These are phyloP conservation scores for Periglandula ipomoeae DNA, from an alignment of 2,329 filamentous ascomycete species.

Conservation along the genomic window DNA sequence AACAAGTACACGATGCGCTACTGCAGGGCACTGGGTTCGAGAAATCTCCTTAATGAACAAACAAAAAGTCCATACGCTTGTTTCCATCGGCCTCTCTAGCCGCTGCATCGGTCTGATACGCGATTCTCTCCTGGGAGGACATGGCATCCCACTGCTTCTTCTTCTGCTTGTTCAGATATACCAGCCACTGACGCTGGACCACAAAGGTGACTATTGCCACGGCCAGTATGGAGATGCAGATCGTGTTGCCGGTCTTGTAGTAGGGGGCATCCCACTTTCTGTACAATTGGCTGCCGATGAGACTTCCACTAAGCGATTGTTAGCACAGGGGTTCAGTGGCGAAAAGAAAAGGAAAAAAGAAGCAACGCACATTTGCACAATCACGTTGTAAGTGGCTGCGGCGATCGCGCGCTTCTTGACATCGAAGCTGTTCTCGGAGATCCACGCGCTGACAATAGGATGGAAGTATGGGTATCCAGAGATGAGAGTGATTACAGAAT, in stretches of 20 bases:
- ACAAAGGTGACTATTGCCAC: conserved; percentile 41
- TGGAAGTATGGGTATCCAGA: too few relatives aligned
- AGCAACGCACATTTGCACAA: conserved; percentile 30
- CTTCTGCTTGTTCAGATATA: conserved; percentile 39
- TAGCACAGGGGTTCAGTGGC: background rate
- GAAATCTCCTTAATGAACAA: too few relatives aligned
- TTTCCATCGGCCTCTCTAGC: too few relatives aligned
- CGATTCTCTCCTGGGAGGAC: conserved; percentile 32
- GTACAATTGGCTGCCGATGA: conserved; percentile 39
- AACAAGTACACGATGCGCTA: too few relatives aligned
- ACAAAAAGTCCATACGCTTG: too few relatives aligned
- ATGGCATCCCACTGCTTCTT: conserved; percentile 35
- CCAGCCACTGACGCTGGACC: conserved; percentile 34
- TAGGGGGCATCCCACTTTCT: conserved; percentile 42
- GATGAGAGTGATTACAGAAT: too few relatives aligned
- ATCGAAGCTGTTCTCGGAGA: conserved; percentile 39
- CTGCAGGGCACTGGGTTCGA: too few relatives aligned
- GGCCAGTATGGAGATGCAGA: conserved; percentile 42
- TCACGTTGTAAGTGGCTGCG: conserved; percentile 38
- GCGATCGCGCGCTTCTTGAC: conserved; percentile 40
- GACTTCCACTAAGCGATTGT: conserved; percentile 23
- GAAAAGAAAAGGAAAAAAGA: background rate
- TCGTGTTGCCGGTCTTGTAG: conserved; percentile 48
- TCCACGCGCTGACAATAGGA: conserved; percentile 42
- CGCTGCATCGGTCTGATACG: conserved; percentile 35